phyloP scores from a whole-genome alignment of 176 grass and related monocot genomes.

The Pharus latifolius region DNA sequence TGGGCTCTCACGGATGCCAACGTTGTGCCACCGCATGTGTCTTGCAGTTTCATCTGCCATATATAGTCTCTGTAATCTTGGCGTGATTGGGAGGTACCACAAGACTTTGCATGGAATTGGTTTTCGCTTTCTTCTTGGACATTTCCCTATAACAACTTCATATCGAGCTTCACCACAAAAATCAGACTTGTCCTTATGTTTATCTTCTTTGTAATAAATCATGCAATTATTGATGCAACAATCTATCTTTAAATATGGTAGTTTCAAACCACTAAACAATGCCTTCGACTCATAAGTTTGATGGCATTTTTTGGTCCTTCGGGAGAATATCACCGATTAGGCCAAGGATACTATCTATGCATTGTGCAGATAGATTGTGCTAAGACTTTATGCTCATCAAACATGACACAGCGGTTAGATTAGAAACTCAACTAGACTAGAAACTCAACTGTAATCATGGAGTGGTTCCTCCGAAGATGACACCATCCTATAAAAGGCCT shows the following conservation, averaged over 20 bases:
- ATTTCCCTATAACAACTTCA: no score
- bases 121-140: no score
- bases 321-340: background rate
- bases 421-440: no score
- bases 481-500: background rate
- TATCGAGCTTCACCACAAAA: no score
- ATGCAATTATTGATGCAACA: no score
- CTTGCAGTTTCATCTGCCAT: no score
- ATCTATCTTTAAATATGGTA: background rate
- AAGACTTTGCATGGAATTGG: no score
- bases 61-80: no score
- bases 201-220: background rate
- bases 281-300: no score
- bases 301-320: background rate
- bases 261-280: background rate
- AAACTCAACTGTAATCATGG: background rate
- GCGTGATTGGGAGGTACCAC: no score
- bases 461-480: background rate
- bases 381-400: background rate
- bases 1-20: background rate
- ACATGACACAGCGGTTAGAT: background rate
- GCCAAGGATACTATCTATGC: background rate
- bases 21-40: background rate
- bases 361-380: background rate
- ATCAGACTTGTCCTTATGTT: no score